A percentile compares a stretch with the other conserved stretches of the same genome.
These are phyloP conservation scores for Physcomitrellopsis africana DNA, from an alignment of 225 moss, liverwort and hornwort species.

Conservation along the genomic window DNA sequence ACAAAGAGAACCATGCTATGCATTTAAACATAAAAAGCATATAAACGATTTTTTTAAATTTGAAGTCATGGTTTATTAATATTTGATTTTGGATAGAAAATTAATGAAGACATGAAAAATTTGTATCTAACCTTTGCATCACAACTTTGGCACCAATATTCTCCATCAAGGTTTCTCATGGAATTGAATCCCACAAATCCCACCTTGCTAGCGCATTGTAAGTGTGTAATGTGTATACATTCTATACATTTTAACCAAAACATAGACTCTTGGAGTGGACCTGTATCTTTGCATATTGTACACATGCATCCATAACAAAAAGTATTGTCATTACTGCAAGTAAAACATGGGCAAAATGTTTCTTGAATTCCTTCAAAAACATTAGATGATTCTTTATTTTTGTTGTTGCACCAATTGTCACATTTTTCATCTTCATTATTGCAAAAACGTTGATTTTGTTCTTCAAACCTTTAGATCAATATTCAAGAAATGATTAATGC, in stretches of 20 bases:
- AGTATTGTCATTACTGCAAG: conserved; percentile 35
- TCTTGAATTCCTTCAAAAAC: conserved; percentile 27
- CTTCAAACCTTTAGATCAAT: conserved; percentile 43
- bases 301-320: conserved; percentile 64
- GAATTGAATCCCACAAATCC: conserved; percentile 51
- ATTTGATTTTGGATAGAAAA: too few relatives aligned
- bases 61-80: too few relatives aligned
- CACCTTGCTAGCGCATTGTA: conserved; percentile 43
- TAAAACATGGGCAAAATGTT: conserved; percentile 48
- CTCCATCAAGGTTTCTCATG: conserved; percentile 43
- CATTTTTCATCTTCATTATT: conserved; percentile 37
- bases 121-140: conserved; percentile 35
- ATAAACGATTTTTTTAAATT: too few relatives aligned
- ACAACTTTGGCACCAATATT: conserved; percentile 73
- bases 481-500: neutral
- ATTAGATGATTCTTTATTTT: conserved; percentile 28
- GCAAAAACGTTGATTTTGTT: conserved; percentile 47
- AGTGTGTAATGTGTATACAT: conserved; percentile 46
- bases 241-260: conserved; percentile 49
- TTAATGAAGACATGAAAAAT: too few relatives aligned
- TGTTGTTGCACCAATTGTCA: conserved; percentile 34
- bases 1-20: neutral
- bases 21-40: too few relatives aligned
- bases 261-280: conserved; percentile 27
- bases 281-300: conserved; percentile 48